These are phyloP conservation scores for Ceratobasidium papillatum DNA, from an alignment of 1,284 basidiomycete genomes.

Conservation along the genomic window DNA sequence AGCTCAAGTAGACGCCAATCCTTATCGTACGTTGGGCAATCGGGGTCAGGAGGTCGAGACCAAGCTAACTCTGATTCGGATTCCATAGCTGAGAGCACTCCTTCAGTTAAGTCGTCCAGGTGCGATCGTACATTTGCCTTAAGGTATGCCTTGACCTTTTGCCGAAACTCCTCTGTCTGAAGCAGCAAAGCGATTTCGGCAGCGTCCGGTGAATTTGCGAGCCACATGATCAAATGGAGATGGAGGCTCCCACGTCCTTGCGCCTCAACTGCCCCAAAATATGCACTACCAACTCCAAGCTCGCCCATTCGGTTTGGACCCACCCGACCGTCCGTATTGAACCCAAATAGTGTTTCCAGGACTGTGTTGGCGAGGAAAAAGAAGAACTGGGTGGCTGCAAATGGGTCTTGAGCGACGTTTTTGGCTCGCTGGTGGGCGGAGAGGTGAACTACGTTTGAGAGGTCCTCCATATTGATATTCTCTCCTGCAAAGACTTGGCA, in stretches of 20 bases:
- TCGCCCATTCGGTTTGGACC: slow-evolving; percentile 46
- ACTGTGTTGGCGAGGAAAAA: slow-evolving; percentile 53
- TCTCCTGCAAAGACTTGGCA: slow-evolving; percentile 55
- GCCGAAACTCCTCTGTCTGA: slow-evolving; percentile 3
- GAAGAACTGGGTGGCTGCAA: slow-evolving; percentile 55
- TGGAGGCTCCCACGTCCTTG: slow-evolving; percentile 51
- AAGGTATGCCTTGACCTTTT: not conserved
- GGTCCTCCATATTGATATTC: slow-evolving; percentile 54
- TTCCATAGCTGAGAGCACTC: slow-evolving; percentile 41
- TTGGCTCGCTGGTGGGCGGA: slow-evolving; percentile 46
- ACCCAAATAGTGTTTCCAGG: slow-evolving; percentile 52
- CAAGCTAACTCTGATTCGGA: slow-evolving; percentile 44
- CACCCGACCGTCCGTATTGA: slow-evolving; percentile 46
- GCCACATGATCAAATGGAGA: slow-evolving; percentile 50
- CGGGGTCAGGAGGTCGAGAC: slow-evolving; percentile 19
- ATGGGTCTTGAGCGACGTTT: slow-evolving; percentile 55
- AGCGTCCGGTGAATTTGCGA: slow-evolving; percentile 22
- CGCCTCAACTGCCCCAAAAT: slow-evolving; percentile 50
- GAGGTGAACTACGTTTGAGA: slow-evolving; percentile 49
- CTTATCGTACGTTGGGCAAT: slow-evolving; percentile 45
- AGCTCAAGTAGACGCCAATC: too few relatives aligned
- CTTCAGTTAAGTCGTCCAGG: slow-evolving; percentile 45
- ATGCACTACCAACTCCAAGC: slow-evolving; percentile 48
- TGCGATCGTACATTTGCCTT: slow-evolving; percentile 49
- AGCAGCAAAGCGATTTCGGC: slow-evolving; percentile 5